Base-by-base conservation (phyloP, 2,329 filamentous ascomycete genomes). In the Exophiala phaeomuriformis region DNA sequence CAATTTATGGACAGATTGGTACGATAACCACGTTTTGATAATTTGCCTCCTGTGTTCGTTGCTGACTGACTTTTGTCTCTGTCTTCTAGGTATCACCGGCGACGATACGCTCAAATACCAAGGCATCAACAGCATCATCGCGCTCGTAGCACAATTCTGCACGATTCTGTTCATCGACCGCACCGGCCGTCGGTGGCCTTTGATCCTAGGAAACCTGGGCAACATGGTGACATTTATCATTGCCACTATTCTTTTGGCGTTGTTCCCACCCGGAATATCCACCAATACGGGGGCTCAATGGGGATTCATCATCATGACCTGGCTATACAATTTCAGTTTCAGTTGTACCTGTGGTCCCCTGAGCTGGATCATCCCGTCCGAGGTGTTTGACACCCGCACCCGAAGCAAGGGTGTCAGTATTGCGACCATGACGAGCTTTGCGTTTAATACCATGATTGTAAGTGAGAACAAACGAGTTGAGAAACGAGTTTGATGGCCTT, bases 301-400 rank as follows among this genome's bases (percentile, higher is more conserved):
- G 83, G 85, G 81, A 1, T 91, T 90, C 69, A 90, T 90, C 57
- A 75, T 80, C 52, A 78, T 82, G 62, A 90, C 86, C 1, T 90
- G 86, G 86, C 66, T 87, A 1, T 90, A 88, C 75, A 90, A 90
- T 70, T 85, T 89, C 72, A 84, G 77, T 40, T 90, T 88, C 75
- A 84, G 78, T 2, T 77, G 78, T 33, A 85, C 84, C 1, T 86
- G 83, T 55, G 86, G 86, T 27, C 85, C 86, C 0, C 70, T 89
- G 1, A 75, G 78, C 19, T 81, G 77, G 77, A 79, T 80, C 51
- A 73, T 76, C 33, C 70, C 68, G 31, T 48, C 85, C 47, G 85
- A 88, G 65, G 84, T 88, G 39, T 90, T 90, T 69, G 86, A 90
- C 68, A 90, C 84, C 2, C 80, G 83, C 57, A 90, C 85, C 0